Conservation (phyloP, 768 basidiomycete genomes). For the Tricholoma terreum region DNA sequence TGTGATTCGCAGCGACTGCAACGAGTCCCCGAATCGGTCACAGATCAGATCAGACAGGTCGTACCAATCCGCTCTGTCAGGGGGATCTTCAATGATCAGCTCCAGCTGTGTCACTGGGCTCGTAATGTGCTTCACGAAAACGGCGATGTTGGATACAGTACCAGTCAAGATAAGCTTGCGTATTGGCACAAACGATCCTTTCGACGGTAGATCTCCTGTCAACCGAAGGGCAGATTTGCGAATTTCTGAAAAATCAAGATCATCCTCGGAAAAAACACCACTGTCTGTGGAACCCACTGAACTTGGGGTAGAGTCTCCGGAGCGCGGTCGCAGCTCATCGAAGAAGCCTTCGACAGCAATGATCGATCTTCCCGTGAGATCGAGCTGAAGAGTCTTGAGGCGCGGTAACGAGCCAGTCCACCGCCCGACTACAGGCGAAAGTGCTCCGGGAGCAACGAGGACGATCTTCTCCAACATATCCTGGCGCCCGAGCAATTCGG, state of each 20-base stretch:
- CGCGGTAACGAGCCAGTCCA: constrained; percentile 67
- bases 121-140: constrained; percentile 68
- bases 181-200: constrained; percentile 56
- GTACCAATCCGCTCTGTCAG: constrained; percentile 71
- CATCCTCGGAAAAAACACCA: constrained; percentile 75
- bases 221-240: constrained; percentile 66
- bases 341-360: constrained; percentile 82
- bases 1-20: constrained; percentile 58
- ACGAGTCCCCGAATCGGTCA: constrained; percentile 55
- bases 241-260: constrained; percentile 72
- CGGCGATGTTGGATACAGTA: constrained; percentile 63
- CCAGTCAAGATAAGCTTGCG: constrained; percentile 66
- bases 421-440: constrained; percentile 65
- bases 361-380: constrained; percentile 64
- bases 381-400: constrained; percentile 64
- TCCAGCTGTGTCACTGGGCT: constrained; percentile 67
- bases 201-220: constrained; percentile 56
- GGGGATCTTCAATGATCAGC: constrained; percentile 77
- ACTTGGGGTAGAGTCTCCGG: constrained; percentile 69
- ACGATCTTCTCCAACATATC: constrained; percentile 56
- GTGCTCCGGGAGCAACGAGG: constrained; percentile 72
- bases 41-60: constrained; percentile 63
- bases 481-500: constrained; percentile 61
- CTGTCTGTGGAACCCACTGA: constrained; percentile 69
- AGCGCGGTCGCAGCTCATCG: constrained; percentile 59